Percentiles rank a stretch among this genome's conserved stretches.
Conservation (phyloP, 1,139 yeast species). For the Scheffersomyces titani region DNA sequence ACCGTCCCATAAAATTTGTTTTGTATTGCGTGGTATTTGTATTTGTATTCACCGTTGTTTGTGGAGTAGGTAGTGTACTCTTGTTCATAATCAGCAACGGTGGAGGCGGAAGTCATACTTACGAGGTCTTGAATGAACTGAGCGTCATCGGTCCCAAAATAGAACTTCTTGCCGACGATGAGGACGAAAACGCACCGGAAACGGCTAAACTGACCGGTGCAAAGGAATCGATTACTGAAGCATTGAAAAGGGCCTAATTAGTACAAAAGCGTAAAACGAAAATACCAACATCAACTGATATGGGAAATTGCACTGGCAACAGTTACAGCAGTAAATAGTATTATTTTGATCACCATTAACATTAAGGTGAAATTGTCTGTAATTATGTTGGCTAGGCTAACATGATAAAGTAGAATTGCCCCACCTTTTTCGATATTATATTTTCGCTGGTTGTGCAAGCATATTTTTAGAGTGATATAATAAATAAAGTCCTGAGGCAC, state of each 20-base stretch:
- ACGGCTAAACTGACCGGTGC: background rate
- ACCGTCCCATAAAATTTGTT: conserved; percentile 51
- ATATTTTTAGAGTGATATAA: background rate
- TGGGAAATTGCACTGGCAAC: background rate
- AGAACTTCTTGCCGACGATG: conserved; percentile 8
- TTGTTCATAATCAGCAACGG: conserved; percentile 17
- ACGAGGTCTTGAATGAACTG: background rate
- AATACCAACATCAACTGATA: background rate
- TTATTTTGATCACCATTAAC: no score
- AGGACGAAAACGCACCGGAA: background rate
- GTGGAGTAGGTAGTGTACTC: conserved; percentile 41
- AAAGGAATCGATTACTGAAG: background rate
- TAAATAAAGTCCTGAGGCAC: background rate
- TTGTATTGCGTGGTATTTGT: conserved; percentile 46
- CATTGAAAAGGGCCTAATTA: background rate
- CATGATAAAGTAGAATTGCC: background rate
- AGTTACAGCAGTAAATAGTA: background rate
- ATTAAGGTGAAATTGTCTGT: no score
- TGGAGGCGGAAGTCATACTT: conserved; percentile 3
- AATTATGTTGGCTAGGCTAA: background rate
- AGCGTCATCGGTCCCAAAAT: background rate
- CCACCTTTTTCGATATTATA: background rate
- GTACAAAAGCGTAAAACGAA: background rate
- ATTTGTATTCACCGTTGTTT: conserved; percentile 37
- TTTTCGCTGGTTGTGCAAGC: background rate